Evolutionary conservation across 1,284 basidiomycete genomes (phyloP).

Genomic region (Malassezia obtusa): DNA sequence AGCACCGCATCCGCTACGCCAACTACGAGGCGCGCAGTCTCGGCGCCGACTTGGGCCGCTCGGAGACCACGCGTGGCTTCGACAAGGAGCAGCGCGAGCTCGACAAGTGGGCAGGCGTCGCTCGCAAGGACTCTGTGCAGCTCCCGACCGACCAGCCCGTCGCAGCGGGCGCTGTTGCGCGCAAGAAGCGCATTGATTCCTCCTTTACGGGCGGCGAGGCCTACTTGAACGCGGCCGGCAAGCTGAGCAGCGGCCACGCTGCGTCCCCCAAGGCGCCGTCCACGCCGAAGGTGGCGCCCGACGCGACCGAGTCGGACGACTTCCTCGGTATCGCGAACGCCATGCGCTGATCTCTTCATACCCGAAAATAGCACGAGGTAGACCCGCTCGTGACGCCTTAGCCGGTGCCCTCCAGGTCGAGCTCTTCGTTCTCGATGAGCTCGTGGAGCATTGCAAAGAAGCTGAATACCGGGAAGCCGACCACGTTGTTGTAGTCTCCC

Average conservation of each 20-base stretch:
- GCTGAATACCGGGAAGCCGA: conserved; percentile 62
- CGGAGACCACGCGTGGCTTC: conserved; percentile 35
- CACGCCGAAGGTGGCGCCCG: neutral
- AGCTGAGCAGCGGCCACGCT: neutral
- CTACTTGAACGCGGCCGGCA: conserved; percentile 8
- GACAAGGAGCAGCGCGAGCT: conserved; percentile 33
- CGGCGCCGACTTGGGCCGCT: conserved; percentile 60
- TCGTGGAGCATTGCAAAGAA: conserved; percentile 32
- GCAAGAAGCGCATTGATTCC: conserved; percentile 6
- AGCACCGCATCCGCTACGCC: conserved; percentile 67
- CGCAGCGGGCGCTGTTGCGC: neutral
- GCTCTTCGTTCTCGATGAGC: conserved; percentile 37
- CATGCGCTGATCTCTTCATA: conserved; percentile 7
- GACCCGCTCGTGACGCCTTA: too few relatives aligned
- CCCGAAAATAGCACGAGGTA: neutral
- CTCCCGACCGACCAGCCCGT: neutral
- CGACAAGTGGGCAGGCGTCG: conserved; percentile 30
- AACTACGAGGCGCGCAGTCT: conserved; percentile 68
- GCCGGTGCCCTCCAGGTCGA: conserved; percentile 27
- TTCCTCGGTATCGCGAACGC: conserved; percentile 10
- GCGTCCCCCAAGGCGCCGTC: neutral
- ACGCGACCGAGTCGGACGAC: conserved; percentile 8
- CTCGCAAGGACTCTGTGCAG: conserved; percentile 10
- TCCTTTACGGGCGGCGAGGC: conserved; percentile 7
- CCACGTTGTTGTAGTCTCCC: conserved; percentile 84